These are phyloP conservation scores for Umbelopsis sp. DNA, from an alignment of 192 early-diverging fungal genomes.

Conservation along the genomic window DNA sequence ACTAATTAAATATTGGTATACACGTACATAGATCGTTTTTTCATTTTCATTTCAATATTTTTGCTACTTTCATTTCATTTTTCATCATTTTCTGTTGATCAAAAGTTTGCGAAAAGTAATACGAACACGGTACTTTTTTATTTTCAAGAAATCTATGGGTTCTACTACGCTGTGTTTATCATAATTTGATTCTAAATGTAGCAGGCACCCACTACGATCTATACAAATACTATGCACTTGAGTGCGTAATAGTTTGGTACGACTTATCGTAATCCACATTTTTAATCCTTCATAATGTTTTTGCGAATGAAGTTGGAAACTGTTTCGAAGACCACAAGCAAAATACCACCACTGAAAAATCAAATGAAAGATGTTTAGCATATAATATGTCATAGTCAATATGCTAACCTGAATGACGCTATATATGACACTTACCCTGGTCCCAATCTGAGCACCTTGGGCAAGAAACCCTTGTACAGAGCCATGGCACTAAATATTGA, in stretches of 20 bases:
- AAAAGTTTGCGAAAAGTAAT: no score
- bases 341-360: slow-evolving; percentile 62
- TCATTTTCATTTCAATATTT: no score
- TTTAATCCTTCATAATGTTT: slow-evolving; percentile 52
- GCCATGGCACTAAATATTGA: slow-evolving; percentile 57
- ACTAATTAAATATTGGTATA: no score
- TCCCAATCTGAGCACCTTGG: slow-evolving; percentile 94
- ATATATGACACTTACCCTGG: slow-evolving; percentile 57
- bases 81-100: no score
- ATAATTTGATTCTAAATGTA: slow-evolving; percentile 11
- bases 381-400: slow-evolving; percentile 36
- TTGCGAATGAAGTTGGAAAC: slow-evolving; percentile 86
- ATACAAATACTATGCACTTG: background rate
- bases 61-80: no score
- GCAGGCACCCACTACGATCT: background rate
- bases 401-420: background rate
- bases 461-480: slow-evolving; percentile 94
- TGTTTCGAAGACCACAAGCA: slow-evolving; percentile 90
- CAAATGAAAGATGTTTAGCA: slow-evolving; percentile 30
- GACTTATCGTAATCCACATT: background rate
- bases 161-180: background rate
- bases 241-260: background rate
- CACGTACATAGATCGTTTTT: no score
- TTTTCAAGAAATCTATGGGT: no score
- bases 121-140: no score